These are phyloP conservation scores for Penicillium sp. DNA, from an alignment of 2,329 filamentous ascomycete genomes.

Conservation along the genomic window DNA sequence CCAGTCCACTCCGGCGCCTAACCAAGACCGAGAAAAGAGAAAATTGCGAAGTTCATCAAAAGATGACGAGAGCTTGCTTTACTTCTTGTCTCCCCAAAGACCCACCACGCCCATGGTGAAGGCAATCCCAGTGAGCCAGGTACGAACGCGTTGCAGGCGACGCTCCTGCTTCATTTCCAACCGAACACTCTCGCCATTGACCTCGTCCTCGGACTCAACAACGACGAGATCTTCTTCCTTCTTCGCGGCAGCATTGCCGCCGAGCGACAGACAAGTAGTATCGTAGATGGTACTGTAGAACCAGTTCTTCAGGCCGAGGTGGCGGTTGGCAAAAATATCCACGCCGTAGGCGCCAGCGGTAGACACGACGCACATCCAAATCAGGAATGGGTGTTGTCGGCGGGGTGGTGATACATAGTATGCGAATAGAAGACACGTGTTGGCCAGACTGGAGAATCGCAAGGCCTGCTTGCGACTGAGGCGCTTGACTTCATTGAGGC, in stretches of 20 bases:
- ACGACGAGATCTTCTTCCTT: constrained; percentile 36
- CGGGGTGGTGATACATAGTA: constrained; percentile 69
- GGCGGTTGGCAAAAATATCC: constrained; percentile 67
- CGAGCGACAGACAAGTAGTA: constrained; percentile 17
- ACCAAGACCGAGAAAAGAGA: too few species aligned
- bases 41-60: too few species aligned
- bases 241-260: constrained; percentile 16
- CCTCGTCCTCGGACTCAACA: constrained; percentile 34
- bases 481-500: constrained; percentile 61
- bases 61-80: neutral
- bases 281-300: constrained; percentile 40
- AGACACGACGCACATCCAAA: constrained; percentile 70
- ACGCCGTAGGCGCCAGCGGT: constrained; percentile 46
- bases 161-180: constrained; percentile 40
- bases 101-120: constrained; percentile 45
- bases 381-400: constrained; percentile 77
- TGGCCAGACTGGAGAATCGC: constrained; percentile 62
- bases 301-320: constrained; percentile 46
- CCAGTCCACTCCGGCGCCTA: too few species aligned
- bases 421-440: constrained; percentile 67
- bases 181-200: constrained; percentile 44
- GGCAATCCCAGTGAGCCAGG: constrained; percentile 37
- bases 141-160: constrained; percentile 33
- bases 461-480: constrained; percentile 61
- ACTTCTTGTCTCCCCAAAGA: constrained; percentile 42